These are phyloP conservation scores for Globisporangium apiculatum DNA, from an alignment of 352 stramenopile species.

Conservation along the genomic window DNA sequence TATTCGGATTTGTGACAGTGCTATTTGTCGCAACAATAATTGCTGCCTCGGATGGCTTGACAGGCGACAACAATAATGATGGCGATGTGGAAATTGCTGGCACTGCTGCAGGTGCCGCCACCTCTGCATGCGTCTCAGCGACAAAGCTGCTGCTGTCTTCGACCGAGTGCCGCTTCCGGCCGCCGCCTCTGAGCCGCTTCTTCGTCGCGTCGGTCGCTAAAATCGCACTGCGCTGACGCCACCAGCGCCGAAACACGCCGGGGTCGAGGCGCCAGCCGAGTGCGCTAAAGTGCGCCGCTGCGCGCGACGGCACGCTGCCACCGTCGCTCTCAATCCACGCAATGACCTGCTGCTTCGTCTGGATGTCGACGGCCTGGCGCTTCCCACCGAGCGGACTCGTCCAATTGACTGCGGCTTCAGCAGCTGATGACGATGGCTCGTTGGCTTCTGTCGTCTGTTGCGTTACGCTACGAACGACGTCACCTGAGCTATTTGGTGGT, in stretches of 20 bases:
- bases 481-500: too few relatives aligned
- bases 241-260: conserved; percentile 8
- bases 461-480: too few relatives aligned
- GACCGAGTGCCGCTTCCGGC: conserved; percentile 7
- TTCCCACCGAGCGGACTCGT: not conserved
- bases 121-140: not conserved
- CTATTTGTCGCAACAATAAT: not conserved
- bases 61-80: not conserved
- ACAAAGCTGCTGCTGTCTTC: not conserved
- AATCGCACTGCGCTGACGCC: conserved; percentile 7
- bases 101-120: not conserved
- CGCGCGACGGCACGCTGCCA: conserved; percentile 8
- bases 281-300: conserved; percentile 7
- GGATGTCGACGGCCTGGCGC: conserved; percentile 11
- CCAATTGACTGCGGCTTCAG: not conserved
- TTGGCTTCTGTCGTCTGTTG: too few relatives aligned
- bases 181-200: conserved; percentile 8
- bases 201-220: conserved; percentile 7
- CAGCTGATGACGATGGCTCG: not conserved
- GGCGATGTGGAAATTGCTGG: not conserved
- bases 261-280: conserved; percentile 6
- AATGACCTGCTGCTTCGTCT: conserved; percentile 10
- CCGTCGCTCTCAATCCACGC: conserved; percentile 8
- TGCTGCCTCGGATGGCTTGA: not conserved
- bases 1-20: not conserved